Base-by-base conservation (phyloP, 441 rosid species). In the Hura crepitans region DNA sequence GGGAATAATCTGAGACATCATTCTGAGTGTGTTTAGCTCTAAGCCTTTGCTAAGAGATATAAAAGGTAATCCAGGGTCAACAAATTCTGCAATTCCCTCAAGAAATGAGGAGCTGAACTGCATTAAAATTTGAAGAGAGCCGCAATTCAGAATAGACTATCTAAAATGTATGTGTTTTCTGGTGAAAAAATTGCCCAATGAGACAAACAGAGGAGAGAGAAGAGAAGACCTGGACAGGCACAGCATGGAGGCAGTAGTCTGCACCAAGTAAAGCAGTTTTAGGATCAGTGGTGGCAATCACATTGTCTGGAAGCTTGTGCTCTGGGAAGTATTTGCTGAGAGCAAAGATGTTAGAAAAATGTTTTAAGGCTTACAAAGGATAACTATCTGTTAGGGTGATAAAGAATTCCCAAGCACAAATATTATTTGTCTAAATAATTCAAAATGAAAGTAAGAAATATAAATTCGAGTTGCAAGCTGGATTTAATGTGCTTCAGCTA, bases 1-100 rank as follows among this genome's bases (percentile, higher is more conserved):
- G 50, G 97, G 96, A 74, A 93, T 93, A 13, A 93, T 87, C 82
- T 93, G 96, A 77, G 98, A 91, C 98, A 93, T 91, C 92, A 83
- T 89, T 79, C 96, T 87, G 76, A 89, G 81, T 42, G 98, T 89
- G 75, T 86, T 87, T 22, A 91, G 97, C 86, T 93, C 97, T 50
- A 90, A 80, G 30, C 96, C 98, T 81, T 93, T 93, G 81, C 98
- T 93, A 57, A 93, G 91, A 33, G 98, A 93, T 82, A 93, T 85
- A 79, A 93, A 89, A 14, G 98, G 98, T 82, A 93, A 78, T 74
- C 85, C 79, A 43, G 97, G 97, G 79, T 91, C 97, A 30, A 93
- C 97, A 78, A 80, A 81, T 49, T 80, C 88, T 5, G 89, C 85
- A 70, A 93, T 86, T 39, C 86, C 87, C 85, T 90, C 90, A 4